Conservation (phyloP, 306 rosid genomes). For the Rosa lucieae region DNA sequence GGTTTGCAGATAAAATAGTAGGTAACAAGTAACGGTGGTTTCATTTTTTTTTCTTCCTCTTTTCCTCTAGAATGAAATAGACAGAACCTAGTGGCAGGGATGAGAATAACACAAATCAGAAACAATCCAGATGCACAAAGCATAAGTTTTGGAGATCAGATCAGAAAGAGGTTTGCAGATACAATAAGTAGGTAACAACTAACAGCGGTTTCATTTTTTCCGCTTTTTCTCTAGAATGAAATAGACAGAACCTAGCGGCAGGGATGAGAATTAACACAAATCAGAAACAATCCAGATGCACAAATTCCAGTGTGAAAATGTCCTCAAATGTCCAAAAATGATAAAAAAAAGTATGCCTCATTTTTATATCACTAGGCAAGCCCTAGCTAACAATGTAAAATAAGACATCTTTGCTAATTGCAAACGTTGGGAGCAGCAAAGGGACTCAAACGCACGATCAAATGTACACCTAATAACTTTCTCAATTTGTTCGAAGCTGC, state of each 20-base stretch:
- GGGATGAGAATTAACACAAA: no score
- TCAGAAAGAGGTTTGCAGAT: no score
- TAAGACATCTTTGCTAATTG: neutral
- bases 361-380: neutral
- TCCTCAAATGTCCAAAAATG: neutral
- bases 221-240: no score
- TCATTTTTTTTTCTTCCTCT: neutral
- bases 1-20: no score
- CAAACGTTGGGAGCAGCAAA: neutral
- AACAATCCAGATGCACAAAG: no score
- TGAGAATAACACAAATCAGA: neutral
- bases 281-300: slow-evolving; percentile 2
- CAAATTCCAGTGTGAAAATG: neutral
- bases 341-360: neutral
- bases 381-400: neutral
- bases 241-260: no score
- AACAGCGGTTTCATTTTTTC: no score
- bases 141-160: no score
- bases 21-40: no score
- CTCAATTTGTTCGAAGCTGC: slow-evolving; percentile 2
- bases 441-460: neutral
- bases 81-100: neutral
- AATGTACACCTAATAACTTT: neutral
- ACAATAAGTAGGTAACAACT: no score
- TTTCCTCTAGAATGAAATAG: neutral